phyloP scores from a whole-genome alignment of 2,329 filamentous ascomycete species.

The Graphilbum fragrans region DNA sequence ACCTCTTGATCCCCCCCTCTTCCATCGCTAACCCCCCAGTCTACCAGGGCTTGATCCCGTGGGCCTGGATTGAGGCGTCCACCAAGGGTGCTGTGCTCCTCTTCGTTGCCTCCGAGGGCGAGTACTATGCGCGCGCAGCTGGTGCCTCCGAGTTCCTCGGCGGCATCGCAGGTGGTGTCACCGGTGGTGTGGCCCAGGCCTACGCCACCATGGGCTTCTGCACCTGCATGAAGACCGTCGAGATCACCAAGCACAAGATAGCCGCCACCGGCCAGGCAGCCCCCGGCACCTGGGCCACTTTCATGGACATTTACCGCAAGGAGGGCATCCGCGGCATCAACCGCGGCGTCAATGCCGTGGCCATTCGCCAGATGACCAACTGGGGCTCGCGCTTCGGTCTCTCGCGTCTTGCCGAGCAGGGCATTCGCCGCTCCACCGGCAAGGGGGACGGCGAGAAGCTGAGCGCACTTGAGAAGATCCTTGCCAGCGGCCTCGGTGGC shows the following conservation, averaged over 20 bases:
- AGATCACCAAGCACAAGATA: constrained; percentile 97
- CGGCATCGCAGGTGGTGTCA: constrained; percentile 85
- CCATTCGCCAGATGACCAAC: constrained; percentile 98
- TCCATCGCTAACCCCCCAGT: constrained; percentile 43
- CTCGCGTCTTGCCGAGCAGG: constrained; percentile 78
- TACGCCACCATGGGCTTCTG: constrained; percentile 99
- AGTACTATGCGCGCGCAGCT: constrained; percentile 77
- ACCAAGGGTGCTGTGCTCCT: constrained; percentile 98
- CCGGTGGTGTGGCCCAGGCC: constrained; percentile 89
- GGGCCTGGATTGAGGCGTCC: constrained; percentile 99
- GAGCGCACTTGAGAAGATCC: constrained; percentile 71
- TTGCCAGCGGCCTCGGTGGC: constrained; percentile 78
- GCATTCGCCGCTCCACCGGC: constrained; percentile 65
- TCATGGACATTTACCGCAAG: constrained; percentile 91
- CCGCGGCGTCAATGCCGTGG: constrained; percentile 95
- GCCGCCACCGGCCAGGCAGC: constrained; percentile 72
- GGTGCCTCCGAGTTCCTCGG: constrained; percentile 79
- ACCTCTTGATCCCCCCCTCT: no score
- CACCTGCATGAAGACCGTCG: constrained; percentile 99
- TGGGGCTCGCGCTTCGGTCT: constrained; percentile 96
- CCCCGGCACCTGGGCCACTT: constrained; percentile 84
- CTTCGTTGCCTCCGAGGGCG: constrained; percentile 96
- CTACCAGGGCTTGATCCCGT: constrained; percentile 98
- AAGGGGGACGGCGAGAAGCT: constrained; percentile 77
- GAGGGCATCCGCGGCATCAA: constrained; percentile 96